These are phyloP conservation scores for Fistulifera pelliculosa DNA, from an alignment of 108 stramenopile species.

Conservation along the genomic window DNA sequence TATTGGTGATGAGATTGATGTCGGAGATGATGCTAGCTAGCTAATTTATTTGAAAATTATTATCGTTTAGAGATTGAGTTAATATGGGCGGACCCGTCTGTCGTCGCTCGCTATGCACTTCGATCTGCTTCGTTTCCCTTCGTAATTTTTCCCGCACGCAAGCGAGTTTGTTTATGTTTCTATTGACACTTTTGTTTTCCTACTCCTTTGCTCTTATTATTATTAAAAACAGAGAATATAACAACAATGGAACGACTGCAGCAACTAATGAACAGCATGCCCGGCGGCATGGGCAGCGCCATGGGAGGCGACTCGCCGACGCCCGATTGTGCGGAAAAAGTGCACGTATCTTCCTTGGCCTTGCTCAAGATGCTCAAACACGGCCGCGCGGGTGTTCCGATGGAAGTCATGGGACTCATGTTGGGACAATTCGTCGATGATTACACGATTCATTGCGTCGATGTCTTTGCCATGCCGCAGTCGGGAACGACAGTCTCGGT, in stretches of 20 bases:
- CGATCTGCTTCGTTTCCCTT: too few relatives aligned
- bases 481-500: constrained; percentile 95
- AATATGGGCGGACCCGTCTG: too few relatives aligned
- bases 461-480: constrained; percentile 99
- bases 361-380: constrained; percentile 99
- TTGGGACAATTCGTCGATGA: constrained; percentile 99
- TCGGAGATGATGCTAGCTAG: too few relatives aligned
- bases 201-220: too few relatives aligned
- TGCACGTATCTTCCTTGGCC: constrained; percentile 95
- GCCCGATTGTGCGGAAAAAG: constrained; percentile 95
- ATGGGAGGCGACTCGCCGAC: constrained; percentile 72
- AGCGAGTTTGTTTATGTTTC: too few relatives aligned
- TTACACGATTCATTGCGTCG: constrained; percentile 98
- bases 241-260: constrained; percentile 76
- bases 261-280: constrained; percentile 85
- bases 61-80: too few relatives aligned
- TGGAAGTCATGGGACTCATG: constrained; percentile 99
- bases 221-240: too few relatives aligned
- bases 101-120: too few relatives aligned
- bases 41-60: too few relatives aligned
- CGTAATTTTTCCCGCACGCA: too few relatives aligned
- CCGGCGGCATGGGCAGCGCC: constrained; percentile 54
- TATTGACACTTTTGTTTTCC: too few relatives aligned
- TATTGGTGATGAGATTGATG: constrained; percentile 37
- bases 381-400: constrained; percentile 99